Evolutionary conservation across 805 yeast genomes (phyloP), one percentile per base, ranked within the genome.

Genomic region (Candida chauliodis): DNA sequence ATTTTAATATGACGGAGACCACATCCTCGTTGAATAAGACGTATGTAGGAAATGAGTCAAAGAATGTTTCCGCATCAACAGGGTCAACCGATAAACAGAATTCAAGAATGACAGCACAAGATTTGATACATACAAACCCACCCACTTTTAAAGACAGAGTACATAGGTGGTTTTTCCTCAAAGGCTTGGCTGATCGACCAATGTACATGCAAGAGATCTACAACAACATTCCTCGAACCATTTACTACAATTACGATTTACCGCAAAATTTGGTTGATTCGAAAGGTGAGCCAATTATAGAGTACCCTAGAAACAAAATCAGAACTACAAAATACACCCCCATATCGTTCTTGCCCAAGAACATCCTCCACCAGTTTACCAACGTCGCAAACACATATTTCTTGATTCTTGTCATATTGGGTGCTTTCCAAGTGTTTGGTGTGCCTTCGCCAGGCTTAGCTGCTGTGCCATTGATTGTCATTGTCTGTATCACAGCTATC

Each of bases 381-480:
- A 79, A 79, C 48, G 71, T 77, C 42, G 84, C 84, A 37, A 78
- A 78, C 53, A 49, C 64, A n/a, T 78, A 78, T 53, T 78, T 78
- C 63, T 61, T 78, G 47, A 47, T 75, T 14, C 61, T 77, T 50
- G 72, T 74, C 41, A 75, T 78, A 22, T 56, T 78, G 45, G 82
- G 83, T 9, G 65, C 68, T 5, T 80, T 81, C 57, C 69, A 78
- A 44, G 76, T 84, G 32, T 84, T 84, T 55, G 95, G 95, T 33
- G 89, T 82, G 15, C 70, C 76, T 22, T 69, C 69, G 42, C 89
- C 93, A 1, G 91, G 79, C 1, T 64, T 84, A 51, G 82, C 84
- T 15, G 85, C 89, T 2, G 90, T 84, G 23, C 95, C 95, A 2
- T 74, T 84, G 54, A 81, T 84, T 56, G 90, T 84, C 40, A 84